Percentiles rank a stretch among this genome's conserved stretches.
Conservation (phyloP, 2,329 filamentous ascomycete genomes). For the Trichoderma lentiforme region DNA sequence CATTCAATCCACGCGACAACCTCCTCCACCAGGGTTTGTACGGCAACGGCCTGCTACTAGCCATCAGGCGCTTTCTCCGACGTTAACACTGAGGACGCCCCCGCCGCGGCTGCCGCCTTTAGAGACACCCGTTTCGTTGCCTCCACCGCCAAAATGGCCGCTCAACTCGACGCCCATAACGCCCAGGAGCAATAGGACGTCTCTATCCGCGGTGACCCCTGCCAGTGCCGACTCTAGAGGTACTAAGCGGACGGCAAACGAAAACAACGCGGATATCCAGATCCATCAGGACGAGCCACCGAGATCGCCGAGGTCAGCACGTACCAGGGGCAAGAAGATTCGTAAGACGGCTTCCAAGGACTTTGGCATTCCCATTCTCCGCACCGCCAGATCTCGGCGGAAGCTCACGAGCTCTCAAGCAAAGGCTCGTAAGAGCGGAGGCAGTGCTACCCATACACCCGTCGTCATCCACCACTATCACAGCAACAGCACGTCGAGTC, state of each 20-base stretch:
- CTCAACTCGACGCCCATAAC: slow-evolving; percentile 24
- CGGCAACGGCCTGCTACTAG: slow-evolving; percentile 12
- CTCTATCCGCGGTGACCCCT: slow-evolving; percentile 31
- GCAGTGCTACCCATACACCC: slow-evolving; percentile 1
- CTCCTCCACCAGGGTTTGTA: slow-evolving; percentile 20
- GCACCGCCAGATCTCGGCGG: slow-evolving; percentile 29
- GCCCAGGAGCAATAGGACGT: slow-evolving; percentile 19
- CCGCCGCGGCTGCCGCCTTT: slow-evolving; percentile 4
- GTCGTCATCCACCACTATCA: slow-evolving; percentile 14
- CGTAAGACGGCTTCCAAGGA: slow-evolving; percentile 49
- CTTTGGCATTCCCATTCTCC: slow-evolving; percentile 36
- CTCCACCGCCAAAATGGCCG: slow-evolving; percentile 28
- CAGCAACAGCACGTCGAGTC: slow-evolving; percentile 4
- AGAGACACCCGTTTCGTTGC: slow-evolving; percentile 20
- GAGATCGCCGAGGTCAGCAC: slow-evolving; percentile 18
- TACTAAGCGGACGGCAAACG: slow-evolving; percentile 45
- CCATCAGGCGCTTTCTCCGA: slow-evolving; percentile 19
- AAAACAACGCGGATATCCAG: slow-evolving; percentile 8
- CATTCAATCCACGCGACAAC: slow-evolving; percentile 55
- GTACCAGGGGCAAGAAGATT: slow-evolving; percentile 37
- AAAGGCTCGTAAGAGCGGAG: slow-evolving; percentile 19
- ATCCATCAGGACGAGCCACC: slow-evolving; percentile 12
- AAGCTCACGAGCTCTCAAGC: slow-evolving; percentile 23
- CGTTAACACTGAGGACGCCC: neutral
- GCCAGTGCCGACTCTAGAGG: slow-evolving; percentile 40